These are phyloP conservation scores for Apodospora peruviana DNA, from an alignment of 495 filamentous ascomycete species.

Conservation along the genomic window DNA sequence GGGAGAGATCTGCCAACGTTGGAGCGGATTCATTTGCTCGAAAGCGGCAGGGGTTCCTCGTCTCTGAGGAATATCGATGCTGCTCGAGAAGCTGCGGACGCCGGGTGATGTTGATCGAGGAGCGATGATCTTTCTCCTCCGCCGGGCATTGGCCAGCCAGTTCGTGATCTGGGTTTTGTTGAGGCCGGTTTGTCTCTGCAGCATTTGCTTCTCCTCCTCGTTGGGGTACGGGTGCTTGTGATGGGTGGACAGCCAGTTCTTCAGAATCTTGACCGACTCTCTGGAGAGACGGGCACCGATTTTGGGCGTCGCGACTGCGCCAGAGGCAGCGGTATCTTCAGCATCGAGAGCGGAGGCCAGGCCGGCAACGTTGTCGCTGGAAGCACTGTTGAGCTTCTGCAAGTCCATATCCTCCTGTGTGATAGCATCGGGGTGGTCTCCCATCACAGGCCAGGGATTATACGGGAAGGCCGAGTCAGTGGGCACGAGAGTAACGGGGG, in stretches of 20 bases:
- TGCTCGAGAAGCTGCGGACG: conserved; percentile 45
- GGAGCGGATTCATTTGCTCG: conserved; percentile 71
- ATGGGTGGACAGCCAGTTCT: conserved; percentile 73
- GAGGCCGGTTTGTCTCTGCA: conserved; percentile 67
- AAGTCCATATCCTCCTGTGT: conserved; percentile 43
- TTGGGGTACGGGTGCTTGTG: conserved; percentile 74
- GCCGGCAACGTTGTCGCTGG: conserved; percentile 30
- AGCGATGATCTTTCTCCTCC: conserved; percentile 63
- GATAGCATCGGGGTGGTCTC: conserved; percentile 38
- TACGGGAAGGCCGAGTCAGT: conserved; percentile 32
- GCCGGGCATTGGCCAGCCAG: conserved; percentile 81
- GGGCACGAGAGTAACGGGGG: conserved; percentile 15
- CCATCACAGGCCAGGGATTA: conserved; percentile 42
- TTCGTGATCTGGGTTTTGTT: conserved; percentile 73
- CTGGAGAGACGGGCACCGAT: conserved; percentile 63
- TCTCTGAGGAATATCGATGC: conserved; percentile 61
- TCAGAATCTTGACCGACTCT: conserved; percentile 66
- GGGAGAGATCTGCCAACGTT: conserved; percentile 81
- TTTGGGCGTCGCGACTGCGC: conserved; percentile 33
- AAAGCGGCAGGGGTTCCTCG: conserved; percentile 42
- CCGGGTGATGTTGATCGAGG: conserved; percentile 54
- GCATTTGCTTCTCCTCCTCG: conserved; percentile 70
- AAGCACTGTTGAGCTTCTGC: conserved; percentile 35
- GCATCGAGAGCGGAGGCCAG: conserved; percentile 7
- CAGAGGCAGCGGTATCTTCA: conserved; percentile 29